phyloP scores from a whole-genome alignment of 176 grass and related monocot species.

The Pontederia crassipes region DNA sequence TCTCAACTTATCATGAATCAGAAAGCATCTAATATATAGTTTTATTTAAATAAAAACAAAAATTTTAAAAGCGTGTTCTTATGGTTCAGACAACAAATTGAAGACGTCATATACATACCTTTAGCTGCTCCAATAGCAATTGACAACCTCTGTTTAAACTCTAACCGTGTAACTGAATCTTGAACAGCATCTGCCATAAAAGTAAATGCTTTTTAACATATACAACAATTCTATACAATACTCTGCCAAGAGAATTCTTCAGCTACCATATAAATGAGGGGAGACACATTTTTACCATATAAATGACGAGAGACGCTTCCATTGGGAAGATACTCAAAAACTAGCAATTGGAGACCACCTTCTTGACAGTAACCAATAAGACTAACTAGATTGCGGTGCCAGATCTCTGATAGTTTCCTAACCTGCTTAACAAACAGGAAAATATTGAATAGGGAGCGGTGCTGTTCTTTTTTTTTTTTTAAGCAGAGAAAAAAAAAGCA shows the following conservation, averaged over 20 bases:
- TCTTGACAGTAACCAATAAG: conserved; percentile 83
- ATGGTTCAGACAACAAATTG: background rate
- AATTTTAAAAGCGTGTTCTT: background rate
- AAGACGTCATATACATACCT: conserved; percentile 28
- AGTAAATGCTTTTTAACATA: conserved; percentile 1
- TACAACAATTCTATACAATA: background rate
- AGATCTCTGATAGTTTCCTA: conserved; percentile 51
- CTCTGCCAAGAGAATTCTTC: background rate
- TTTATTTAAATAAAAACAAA: too few species aligned
- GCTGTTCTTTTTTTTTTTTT: too few species aligned
- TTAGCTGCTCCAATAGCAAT: conserved; percentile 91
- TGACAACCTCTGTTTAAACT: conserved; percentile 90
- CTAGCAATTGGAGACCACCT: conserved; percentile 68
- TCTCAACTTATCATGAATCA: conserved; percentile 5
- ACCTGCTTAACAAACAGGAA: conserved; percentile 30
- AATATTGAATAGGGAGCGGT: background rate
- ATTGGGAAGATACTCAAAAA: conserved; percentile 85
- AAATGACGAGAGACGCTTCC: conserved; percentile 70
- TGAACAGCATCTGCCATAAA: conserved; percentile 36
- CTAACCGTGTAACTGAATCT: conserved; percentile 54
- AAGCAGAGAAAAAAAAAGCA: too few species aligned
- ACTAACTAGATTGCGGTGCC: conserved; percentile 72
- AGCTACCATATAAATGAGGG: conserved; percentile 71
- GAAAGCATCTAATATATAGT: conserved; percentile 6
- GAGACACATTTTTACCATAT: conserved; percentile 38